A percentile compares a stretch with the other conserved stretches of the same genome.
phyloP scores from a whole-genome alignment of 179 eudicot species.

The Pouteria campechiana region DNA sequence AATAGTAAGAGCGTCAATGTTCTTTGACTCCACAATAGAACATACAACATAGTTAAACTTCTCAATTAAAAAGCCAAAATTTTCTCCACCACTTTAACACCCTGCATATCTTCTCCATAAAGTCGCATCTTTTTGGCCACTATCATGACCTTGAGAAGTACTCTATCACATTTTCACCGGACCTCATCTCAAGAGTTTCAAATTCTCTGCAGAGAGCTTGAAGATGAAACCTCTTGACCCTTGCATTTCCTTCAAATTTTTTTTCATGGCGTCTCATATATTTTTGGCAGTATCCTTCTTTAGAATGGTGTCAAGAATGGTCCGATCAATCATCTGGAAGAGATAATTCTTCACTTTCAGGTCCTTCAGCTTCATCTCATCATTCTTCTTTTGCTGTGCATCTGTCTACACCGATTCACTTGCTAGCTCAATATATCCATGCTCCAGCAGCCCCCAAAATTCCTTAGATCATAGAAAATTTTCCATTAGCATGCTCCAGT shows the following conservation, averaged over 20 bases:
- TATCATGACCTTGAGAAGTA: constrained; percentile 1
- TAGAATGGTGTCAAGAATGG: too few relatives aligned
- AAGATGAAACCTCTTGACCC: constrained; percentile 3
- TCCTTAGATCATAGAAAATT: too few relatives aligned
- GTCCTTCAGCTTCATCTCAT: too few relatives aligned
- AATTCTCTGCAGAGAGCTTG: neutral
- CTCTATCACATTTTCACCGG: neutral
- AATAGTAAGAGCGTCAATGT: neutral
- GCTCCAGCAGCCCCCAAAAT: too few relatives aligned
- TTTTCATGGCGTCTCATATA: too few relatives aligned
- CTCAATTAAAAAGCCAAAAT: neutral
- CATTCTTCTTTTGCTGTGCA: too few relatives aligned
- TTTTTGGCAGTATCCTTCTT: too few relatives aligned
- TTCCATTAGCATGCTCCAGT: too few relatives aligned
- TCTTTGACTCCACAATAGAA: constrained; percentile 7
- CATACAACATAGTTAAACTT: constrained; percentile 7
- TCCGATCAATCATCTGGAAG: too few relatives aligned
- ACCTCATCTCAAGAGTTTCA: constrained; percentile 2
- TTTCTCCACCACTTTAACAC: constrained; percentile 5
- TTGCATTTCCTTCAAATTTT: constrained; percentile 1
- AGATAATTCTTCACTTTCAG: too few relatives aligned
- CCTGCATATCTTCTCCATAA: neutral
- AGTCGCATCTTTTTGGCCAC: neutral
- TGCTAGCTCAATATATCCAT: too few relatives aligned
- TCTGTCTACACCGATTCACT: too few relatives aligned